phyloP scores from a whole-genome alignment of 345 rosid genomes.

The Punica granatum region DNA sequence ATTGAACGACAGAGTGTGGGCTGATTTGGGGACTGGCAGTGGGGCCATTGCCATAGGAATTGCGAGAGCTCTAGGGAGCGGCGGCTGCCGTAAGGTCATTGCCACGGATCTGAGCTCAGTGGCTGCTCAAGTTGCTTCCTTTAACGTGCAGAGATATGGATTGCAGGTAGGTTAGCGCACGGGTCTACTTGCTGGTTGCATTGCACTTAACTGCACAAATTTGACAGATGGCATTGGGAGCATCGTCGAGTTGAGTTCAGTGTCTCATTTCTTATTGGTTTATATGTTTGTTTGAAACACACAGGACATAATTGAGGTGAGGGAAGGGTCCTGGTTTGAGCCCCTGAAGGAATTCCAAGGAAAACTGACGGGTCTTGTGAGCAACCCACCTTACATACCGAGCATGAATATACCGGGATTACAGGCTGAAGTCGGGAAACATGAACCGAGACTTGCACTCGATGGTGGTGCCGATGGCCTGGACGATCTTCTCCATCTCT shows the following conservation, averaged over 20 bases:
- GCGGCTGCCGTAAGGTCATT: conserved; percentile 49
- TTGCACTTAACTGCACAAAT: no score
- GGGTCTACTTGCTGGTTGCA: neutral
- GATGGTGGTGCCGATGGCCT: conserved; percentile 76
- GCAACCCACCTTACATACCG: conserved; percentile 94
- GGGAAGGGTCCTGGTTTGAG: conserved; percentile 83
- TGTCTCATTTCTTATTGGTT: neutral
- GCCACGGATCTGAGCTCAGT: conserved; percentile 74
- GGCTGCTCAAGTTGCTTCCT: conserved; percentile 50
- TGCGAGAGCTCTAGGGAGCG: conserved; percentile 32
- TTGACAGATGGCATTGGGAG: no score
- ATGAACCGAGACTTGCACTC: conserved; percentile 81
- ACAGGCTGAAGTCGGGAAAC: conserved; percentile 89
- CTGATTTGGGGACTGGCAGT: conserved; percentile 82
- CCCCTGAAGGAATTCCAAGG: conserved; percentile 61
- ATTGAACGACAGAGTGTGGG: conserved; percentile 59
- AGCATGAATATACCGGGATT: conserved; percentile 46
- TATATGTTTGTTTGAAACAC: neutral
- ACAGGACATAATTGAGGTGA: conserved; percentile 52
- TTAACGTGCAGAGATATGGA: conserved; percentile 59
- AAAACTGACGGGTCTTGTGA: conserved; percentile 63
- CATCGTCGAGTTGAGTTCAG: no score
- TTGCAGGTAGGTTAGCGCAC: conserved; percentile 59
- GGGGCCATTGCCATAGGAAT: conserved; percentile 86
- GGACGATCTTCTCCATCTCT: conserved; percentile 67